Percentiles rank a stretch among this genome's conserved stretches.
phyloP scores from a whole-genome alignment of 345 rosid species.

The Linum lewisii region DNA sequence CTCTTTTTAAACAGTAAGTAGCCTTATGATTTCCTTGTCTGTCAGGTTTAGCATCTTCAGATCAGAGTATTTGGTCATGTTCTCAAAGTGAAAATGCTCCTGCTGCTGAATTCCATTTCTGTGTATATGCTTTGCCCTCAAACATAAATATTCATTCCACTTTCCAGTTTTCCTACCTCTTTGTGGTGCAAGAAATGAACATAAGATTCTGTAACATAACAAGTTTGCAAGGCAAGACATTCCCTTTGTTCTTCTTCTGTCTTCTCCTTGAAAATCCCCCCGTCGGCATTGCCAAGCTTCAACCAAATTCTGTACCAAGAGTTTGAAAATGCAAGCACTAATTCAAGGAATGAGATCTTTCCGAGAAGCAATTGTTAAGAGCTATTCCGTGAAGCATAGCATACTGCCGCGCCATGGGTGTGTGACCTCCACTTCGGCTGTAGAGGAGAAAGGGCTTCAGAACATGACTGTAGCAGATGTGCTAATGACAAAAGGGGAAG shows the following conservation, averaged over 20 bases:
- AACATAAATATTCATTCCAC: not conserved
- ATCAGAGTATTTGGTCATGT: not conserved
- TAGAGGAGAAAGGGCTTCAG: conserved; percentile 58
- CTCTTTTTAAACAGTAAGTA: conserved; percentile 10
- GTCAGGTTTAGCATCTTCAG: conserved; percentile 33
- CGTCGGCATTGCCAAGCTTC: not conserved
- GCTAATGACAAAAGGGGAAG: conserved; percentile 49
- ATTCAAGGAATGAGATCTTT: conserved; percentile 30
- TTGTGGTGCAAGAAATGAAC: conserved; percentile 32
- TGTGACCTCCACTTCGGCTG: conserved; percentile 18
- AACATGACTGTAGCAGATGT: conserved; percentile 74
- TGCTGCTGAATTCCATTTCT: conserved; percentile 6
- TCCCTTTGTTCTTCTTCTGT: conserved; percentile 6
- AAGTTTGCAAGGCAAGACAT: conserved; percentile 14
- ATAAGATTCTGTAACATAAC: conserved; percentile 3
- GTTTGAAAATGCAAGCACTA: conserved; percentile 33
- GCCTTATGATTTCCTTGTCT: conserved; percentile 20
- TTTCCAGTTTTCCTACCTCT: conserved; percentile 5
- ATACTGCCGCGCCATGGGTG: conserved; percentile 26
- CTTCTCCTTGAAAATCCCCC: conserved; percentile 13
- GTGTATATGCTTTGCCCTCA: conserved; percentile 14
- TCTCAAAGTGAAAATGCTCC: not conserved
- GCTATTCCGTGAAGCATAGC: conserved; percentile 6
- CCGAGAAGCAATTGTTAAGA: conserved; percentile 24
- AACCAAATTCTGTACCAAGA: not conserved